A percentile compares a stretch with the other conserved stretches of the same genome.
Conservation (phyloP, 441 rosid species). For the Macaranga tanarius region DNA sequence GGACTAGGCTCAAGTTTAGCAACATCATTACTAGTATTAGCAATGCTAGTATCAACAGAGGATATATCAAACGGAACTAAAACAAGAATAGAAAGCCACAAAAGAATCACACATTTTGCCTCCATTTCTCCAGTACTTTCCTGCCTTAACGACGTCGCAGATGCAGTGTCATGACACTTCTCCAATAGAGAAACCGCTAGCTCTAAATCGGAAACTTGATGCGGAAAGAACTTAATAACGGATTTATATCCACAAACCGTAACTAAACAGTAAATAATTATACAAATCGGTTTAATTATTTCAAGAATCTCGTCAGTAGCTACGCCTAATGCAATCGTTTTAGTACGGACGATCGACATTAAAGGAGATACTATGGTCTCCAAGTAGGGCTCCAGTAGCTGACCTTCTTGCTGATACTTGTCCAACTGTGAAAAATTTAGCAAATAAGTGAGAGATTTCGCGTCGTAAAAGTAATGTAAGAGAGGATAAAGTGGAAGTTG, state of each 20-base stretch:
- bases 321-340: constrained; percentile 49
- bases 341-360: constrained; percentile 67
- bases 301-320: constrained; percentile 51
- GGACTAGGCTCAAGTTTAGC: constrained; percentile 62
- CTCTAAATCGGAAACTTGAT: constrained; percentile 89
- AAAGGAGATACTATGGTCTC: constrained; percentile 78
- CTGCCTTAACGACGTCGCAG: constrained; percentile 63
- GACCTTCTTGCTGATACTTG: constrained; percentile 88
- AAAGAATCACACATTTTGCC: constrained; percentile 75
- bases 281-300: constrained; percentile 69
- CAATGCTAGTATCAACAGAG: constrained; percentile 79
- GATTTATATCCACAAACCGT: constrained; percentile 93
- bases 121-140: constrained; percentile 99
- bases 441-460: background rate
- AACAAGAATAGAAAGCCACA: constrained; percentile 97
- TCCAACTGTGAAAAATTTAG: constrained; percentile 55
- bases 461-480: background rate
- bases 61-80: constrained; percentile 93
- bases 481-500: background rate
- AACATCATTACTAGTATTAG: constrained; percentile 31
- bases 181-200: constrained; percentile 80
- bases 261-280: constrained; percentile 71
- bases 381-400: constrained; percentile 80
- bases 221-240: constrained; percentile 85
- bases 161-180: constrained; percentile 61